Evolutionary conservation across 306 rosid species (phyloP).

Genomic region (Cucurbita pepo): DNA sequence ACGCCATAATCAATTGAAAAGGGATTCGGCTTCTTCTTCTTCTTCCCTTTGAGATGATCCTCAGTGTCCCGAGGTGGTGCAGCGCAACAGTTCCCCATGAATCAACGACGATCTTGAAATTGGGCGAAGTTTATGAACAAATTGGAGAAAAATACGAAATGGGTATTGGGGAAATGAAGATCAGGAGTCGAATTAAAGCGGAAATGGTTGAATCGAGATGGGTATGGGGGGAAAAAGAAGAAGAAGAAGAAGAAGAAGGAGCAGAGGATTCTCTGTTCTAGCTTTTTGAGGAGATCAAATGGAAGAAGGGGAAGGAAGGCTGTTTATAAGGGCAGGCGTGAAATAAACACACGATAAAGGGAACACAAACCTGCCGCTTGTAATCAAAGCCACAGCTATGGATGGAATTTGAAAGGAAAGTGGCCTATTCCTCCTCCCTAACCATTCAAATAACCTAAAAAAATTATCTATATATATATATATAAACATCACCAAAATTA

Average conservation of each 20-base stretch:
- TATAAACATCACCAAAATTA: too few relatives aligned
- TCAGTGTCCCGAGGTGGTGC: slow-evolving; percentile 30
- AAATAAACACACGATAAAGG: slow-evolving; percentile 2
- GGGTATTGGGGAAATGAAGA: background rate
- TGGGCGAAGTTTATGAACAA: background rate
- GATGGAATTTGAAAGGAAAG: background rate
- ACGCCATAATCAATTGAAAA: slow-evolving; percentile 32
- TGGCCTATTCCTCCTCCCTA: too few relatives aligned
- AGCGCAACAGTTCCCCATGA: slow-evolving; percentile 78
- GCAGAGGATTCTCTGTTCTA: background rate
- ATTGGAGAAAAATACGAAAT: background rate
- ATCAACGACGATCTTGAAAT: background rate
- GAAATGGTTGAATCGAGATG: background rate
- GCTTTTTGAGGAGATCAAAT: background rate
- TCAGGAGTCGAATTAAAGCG: background rate
- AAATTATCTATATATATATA: too few relatives aligned
- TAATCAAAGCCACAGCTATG: background rate
- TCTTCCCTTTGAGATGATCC: slow-evolving; percentile 13
- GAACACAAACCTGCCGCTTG: slow-evolving; percentile 14
- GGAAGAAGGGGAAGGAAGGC: background rate
- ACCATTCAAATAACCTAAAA: too few relatives aligned
- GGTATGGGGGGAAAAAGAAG: background rate
- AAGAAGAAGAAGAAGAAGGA: background rate
- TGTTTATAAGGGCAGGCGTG: background rate
- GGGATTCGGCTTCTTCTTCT: slow-evolving; percentile 41